These are phyloP conservation scores for Leccinum colubrinum DNA, from an alignment of 1,284 basidiomycete genomes.

Conservation along the genomic window DNA sequence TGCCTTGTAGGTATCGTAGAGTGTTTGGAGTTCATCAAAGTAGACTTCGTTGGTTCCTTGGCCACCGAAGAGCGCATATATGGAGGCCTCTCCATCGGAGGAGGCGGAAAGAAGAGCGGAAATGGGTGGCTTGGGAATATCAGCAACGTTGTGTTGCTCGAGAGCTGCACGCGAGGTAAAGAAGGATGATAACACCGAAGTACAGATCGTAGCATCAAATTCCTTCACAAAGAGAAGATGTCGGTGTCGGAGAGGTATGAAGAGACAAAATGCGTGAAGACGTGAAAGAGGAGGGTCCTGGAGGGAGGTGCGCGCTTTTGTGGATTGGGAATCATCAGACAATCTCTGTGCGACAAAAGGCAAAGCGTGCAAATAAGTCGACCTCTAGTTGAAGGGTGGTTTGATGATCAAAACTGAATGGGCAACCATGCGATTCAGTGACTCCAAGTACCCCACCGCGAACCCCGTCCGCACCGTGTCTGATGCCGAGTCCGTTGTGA, in stretches of 20 bases:
- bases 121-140: constrained; percentile 62
- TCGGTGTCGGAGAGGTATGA: constrained; percentile 74
- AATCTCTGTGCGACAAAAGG: constrained; percentile 67
- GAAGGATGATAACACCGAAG: constrained; percentile 78
- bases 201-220: constrained; percentile 76
- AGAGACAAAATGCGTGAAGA: constrained; percentile 76
- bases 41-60: no score
- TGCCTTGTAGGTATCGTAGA: no score
- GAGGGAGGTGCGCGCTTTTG: constrained; percentile 54
- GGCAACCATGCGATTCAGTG: no score
- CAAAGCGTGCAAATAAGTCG: constrained; percentile 81
- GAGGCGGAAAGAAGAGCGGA: constrained; percentile 79
- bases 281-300: constrained; percentile 56
- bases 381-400: constrained; percentile 61
- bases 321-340: constrained; percentile 50
- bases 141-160: constrained; percentile 56
- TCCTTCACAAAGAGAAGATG: constrained; percentile 62
- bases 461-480: not conserved
- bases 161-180: constrained; percentile 77
- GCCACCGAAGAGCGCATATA: no score
- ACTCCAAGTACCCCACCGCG: constrained; percentile 5
- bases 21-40: no score
- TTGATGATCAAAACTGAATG: constrained; percentile 33
- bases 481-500: not conserved
- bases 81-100: constrained; percentile 56